Percentiles rank a stretch among this genome's conserved stretches.
Conservation (phyloP, 202 grass and related monocot species). For the Digitaria exilis region DNA sequence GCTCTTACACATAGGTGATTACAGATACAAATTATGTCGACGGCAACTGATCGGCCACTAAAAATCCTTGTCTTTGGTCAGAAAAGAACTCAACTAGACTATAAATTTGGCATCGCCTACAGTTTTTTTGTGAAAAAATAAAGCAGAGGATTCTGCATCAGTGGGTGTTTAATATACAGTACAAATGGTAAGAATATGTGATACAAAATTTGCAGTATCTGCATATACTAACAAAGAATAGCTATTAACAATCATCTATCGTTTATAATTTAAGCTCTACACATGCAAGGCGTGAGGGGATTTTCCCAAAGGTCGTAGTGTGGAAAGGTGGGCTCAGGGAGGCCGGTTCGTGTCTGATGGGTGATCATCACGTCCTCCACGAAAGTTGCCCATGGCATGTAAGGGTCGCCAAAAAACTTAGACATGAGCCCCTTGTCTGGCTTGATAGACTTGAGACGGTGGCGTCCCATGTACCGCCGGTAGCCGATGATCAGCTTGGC, state of each 20-base stretch:
- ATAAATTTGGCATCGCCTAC: not conserved
- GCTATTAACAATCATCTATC: constrained; percentile 16
- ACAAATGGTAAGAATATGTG: not conserved
- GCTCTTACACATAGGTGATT: not conserved
- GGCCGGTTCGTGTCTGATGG: constrained; percentile 88
- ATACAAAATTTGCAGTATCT: constrained; percentile 1
- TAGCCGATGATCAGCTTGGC: constrained; percentile 91
- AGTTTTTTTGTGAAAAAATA: not conserved
- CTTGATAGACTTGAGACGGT: constrained; percentile 93
- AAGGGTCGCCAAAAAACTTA: constrained; percentile 84
- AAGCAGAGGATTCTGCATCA: not conserved
- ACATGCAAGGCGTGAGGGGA: constrained; percentile 81
- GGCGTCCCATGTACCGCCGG: constrained; percentile 77
- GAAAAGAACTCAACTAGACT: not conserved
- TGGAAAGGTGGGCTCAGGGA: constrained; percentile 81
- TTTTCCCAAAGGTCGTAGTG: constrained; percentile 86
- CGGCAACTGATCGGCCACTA: not conserved
- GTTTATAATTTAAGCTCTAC: constrained; percentile 53
- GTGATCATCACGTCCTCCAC: constrained; percentile 88
- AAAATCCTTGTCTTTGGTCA: not conserved
- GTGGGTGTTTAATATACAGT: not conserved
- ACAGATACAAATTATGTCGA: not conserved
- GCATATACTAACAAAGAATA: constrained; percentile 44
- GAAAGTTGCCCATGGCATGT: constrained; percentile 84
- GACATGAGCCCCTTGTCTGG: constrained; percentile 96